Base-by-base conservation (phyloP, 2,329 filamentous ascomycete species). In the Aspergillus sojae region DNA sequence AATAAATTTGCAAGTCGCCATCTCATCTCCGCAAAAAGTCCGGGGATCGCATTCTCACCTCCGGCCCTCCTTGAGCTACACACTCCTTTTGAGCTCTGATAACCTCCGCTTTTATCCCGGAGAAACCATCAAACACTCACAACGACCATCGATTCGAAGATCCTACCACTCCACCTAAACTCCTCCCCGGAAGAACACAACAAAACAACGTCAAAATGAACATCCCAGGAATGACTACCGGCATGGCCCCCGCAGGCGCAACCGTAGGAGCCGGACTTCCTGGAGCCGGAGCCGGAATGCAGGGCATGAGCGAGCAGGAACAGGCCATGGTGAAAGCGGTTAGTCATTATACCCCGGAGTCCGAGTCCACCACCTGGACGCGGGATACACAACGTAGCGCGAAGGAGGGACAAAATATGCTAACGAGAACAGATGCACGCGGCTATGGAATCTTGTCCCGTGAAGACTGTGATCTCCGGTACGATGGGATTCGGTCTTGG, bases 401-500 rank as follows among this genome's bases (percentile, higher is more conserved):
- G 39, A 41, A 16, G 36, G 6, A 41, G 19, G 16, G 16, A 41
- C 39, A 19, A 16, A 41, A 41, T 26, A 53, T 7, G 32, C 62
- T 66, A 21, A 50, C 30, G 6, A 16, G 28, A 59, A 63, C 12
- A 95, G 91, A 90, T 97, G 82, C 88, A 93, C 84, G 80, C 84
- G 28, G 88, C 88, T 50, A 97, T 97, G 92, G 94, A 98, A 79
- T 96, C 92, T 39, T 99, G 95, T 77, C 88, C 90, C 28, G 89
- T 89, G 62, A 99, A 99, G 80, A 91, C 93, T 21, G 89, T 88
- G 70, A 91, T 99, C 80, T 91, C 94, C 0, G 95, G 94, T 62
- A 92, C 91, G 28, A 96, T 96, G 88, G 95, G 95, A 19, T 97
- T 97, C 73, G 95, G 90, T 43, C 89, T 99, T 69, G 95, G 95